Evolutionary conservation across 2,329 filamentous ascomycete genomes (phyloP).

Genomic region (Colletotrichum kahawae): DNA sequence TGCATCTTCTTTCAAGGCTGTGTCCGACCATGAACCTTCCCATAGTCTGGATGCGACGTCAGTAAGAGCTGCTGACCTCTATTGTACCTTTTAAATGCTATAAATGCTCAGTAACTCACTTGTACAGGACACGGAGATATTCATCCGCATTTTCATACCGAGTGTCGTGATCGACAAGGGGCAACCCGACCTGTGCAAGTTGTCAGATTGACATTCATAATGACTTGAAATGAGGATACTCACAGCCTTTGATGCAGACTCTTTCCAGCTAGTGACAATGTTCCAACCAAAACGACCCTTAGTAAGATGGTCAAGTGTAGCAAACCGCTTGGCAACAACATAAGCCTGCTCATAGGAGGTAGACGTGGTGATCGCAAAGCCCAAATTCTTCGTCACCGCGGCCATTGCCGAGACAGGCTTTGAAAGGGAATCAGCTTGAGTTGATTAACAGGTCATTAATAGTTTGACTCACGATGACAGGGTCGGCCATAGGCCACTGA

Average conservation of each 20-base stretch:
- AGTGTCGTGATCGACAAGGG: constrained; percentile 63
- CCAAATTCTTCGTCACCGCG: constrained; percentile 67
- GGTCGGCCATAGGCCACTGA: constrained; percentile 70
- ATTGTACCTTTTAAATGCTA: too few relatives aligned
- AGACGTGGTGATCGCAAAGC: constrained; percentile 67
- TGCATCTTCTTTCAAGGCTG: background rate
- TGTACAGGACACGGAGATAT: constrained; percentile 66
- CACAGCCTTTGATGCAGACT: constrained; percentile 62
- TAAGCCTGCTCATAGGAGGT: constrained; percentile 69
- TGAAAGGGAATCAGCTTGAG: background rate
- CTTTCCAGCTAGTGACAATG: constrained; percentile 65
- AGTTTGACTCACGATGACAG: constrained; percentile 53
- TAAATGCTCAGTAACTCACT: constrained; percentile 41
- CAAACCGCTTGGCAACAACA: constrained; percentile 65
- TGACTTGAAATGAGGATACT: background rate
- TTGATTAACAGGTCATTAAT: background rate
- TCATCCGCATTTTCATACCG: constrained; percentile 67
- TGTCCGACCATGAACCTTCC: constrained; percentile 11
- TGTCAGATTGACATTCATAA: background rate
- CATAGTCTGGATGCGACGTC: background rate
- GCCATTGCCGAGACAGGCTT: constrained; percentile 57
- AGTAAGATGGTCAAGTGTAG: constrained; percentile 66
- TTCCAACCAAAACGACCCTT: constrained; percentile 69
- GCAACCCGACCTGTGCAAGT: constrained; percentile 55
- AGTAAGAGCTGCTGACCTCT: too few relatives aligned